Percentiles rank a stretch among this genome's conserved stretches.
These are phyloP conservation scores for Stagonosporopsis chrysanthemi DNA, from an alignment of 2,329 filamentous ascomycete genomes.

Conservation along the genomic window DNA sequence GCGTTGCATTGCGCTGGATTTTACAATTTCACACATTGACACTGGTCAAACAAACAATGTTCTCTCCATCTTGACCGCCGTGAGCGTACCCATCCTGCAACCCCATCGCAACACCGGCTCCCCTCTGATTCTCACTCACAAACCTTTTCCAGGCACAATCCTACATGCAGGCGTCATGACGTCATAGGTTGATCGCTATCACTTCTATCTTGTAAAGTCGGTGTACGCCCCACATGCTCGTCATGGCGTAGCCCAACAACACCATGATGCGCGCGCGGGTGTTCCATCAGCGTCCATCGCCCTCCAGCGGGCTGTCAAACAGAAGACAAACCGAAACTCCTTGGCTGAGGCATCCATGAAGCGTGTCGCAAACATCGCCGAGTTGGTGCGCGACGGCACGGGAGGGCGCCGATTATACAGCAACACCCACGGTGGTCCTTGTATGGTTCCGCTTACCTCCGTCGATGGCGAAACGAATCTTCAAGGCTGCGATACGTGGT, in stretches of 20 bases:
- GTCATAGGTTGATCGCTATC: slow-evolving; percentile 13
- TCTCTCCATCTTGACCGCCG: no score
- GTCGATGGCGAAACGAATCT: background rate
- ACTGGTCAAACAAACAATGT: background rate
- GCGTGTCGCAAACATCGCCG: slow-evolving; percentile 12
- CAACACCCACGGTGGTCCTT: background rate
- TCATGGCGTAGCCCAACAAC: slow-evolving; percentile 18
- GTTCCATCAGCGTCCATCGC: slow-evolving; percentile 2
- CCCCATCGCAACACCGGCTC: background rate
- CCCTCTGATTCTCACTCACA: background rate
- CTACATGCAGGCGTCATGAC: slow-evolving; percentile 4
- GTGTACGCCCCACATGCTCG: slow-evolving; percentile 12
- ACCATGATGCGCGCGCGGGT: slow-evolving; percentile 3
- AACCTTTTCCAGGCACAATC: background rate
- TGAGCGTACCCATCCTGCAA: no score
- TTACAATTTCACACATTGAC: slow-evolving; percentile 13
- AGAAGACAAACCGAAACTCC: slow-evolving; percentile 15
- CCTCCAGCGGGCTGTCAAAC: slow-evolving; percentile 10
- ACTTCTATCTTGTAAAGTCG: slow-evolving; percentile 4
- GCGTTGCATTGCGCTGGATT: slow-evolving; percentile 16
- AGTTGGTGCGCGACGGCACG: slow-evolving; percentile 2
- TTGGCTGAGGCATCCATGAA: slow-evolving; percentile 20
- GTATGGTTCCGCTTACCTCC: slow-evolving; percentile 7
- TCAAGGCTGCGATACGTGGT: background rate
- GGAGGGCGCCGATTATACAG: background rate